phyloP scores from a whole-genome alignment of 331 rosid genomes.

The Phaseolus coccineus region DNA sequence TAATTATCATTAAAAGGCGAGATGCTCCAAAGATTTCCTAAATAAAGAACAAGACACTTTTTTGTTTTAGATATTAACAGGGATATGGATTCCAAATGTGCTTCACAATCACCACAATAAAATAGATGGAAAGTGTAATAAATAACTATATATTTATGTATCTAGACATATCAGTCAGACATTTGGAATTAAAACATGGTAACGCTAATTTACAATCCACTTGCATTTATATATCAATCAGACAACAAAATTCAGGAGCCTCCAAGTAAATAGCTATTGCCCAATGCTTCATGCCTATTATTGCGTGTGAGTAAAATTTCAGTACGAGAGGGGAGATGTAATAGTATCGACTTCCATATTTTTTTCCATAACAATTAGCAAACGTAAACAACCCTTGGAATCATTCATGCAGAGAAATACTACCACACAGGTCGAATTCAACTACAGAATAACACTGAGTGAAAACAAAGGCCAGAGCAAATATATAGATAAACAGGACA shows the following conservation, averaged over 20 bases:
- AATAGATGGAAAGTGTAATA: not conserved
- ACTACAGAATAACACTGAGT: not conserved
- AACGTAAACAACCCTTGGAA: slow-evolving; percentile 2
- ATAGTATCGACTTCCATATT: not conserved
- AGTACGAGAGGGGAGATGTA: not conserved
- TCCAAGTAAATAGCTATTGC: slow-evolving; percentile 18
- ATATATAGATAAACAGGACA: not conserved
- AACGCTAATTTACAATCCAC: not conserved
- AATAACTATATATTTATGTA: slow-evolving; percentile 10
- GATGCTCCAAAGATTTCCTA: slow-evolving; percentile 28
- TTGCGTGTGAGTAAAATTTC: slow-evolving; percentile 21
- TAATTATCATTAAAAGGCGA: not conserved
- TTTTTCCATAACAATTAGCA: not conserved
- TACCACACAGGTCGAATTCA: slow-evolving; percentile 5
- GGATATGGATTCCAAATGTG: slow-evolving; percentile 14
- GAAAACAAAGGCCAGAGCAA: slow-evolving; percentile 6
- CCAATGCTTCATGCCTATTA: slow-evolving; percentile 23
- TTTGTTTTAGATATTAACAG: slow-evolving; percentile 13
- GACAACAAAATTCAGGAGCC: slow-evolving; percentile 15
- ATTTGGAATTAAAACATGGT: slow-evolving; percentile 13
- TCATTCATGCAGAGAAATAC: slow-evolving; percentile 26
- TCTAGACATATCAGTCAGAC: slow-evolving; percentile 23
- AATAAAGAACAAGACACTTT: slow-evolving; percentile 26
- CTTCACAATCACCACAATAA: not conserved
- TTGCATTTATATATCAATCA: slow-evolving; percentile 30